Evolutionary conservation across 108 stramenopile species (phyloP).

Genomic region (Phaeodactylum tricornutum): DNA sequence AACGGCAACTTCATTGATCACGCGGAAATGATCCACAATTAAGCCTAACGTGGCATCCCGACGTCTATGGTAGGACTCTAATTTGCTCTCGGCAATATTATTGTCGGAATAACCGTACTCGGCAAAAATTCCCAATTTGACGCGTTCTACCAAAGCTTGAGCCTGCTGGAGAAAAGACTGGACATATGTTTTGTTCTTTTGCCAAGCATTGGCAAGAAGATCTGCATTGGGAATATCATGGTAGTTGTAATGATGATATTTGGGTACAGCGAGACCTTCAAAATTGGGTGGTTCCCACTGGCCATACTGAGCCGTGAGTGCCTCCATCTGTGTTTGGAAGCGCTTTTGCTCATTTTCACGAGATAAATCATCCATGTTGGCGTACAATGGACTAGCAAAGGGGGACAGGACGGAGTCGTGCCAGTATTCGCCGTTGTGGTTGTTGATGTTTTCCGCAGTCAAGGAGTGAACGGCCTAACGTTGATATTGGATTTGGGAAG

Average conservation of each 20-base stretch:
- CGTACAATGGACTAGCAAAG: constrained; percentile 10
- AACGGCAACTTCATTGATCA: constrained; percentile 8
- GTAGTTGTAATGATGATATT: too few species aligned
- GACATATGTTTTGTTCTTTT: constrained; percentile 31
- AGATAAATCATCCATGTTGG: constrained; percentile 1
- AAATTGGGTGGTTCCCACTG: constrained; percentile 8
- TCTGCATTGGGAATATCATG: too few species aligned
- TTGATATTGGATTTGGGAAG: too few species aligned
- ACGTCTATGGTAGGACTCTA: too few species aligned
- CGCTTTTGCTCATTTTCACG: constrained; percentile 1
- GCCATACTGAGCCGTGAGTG: constrained; percentile 2
- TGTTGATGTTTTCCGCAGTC: constrained; percentile 12
- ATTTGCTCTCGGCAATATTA: too few species aligned
- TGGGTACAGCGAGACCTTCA: too few species aligned
- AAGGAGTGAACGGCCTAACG: too few species aligned
- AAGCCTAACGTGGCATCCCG: too few species aligned
- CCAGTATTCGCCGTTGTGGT: constrained; percentile 11
- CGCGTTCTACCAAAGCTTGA: constrained; percentile 26
- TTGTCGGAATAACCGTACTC: constrained; percentile 50
- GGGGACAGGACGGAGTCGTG: constrained; percentile 12
- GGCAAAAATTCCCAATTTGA: constrained; percentile 32
- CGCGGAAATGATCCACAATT: constrained; percentile 5
- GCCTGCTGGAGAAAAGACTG: constrained; percentile 26
- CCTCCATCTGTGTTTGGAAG: constrained; percentile 6
- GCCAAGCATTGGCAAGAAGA: too few species aligned